Percentiles rank a stretch among this genome's conserved stretches.
These are phyloP conservation scores for Roridomyces roridus DNA, from an alignment of 768 basidiomycete species.

Conservation along the genomic window DNA sequence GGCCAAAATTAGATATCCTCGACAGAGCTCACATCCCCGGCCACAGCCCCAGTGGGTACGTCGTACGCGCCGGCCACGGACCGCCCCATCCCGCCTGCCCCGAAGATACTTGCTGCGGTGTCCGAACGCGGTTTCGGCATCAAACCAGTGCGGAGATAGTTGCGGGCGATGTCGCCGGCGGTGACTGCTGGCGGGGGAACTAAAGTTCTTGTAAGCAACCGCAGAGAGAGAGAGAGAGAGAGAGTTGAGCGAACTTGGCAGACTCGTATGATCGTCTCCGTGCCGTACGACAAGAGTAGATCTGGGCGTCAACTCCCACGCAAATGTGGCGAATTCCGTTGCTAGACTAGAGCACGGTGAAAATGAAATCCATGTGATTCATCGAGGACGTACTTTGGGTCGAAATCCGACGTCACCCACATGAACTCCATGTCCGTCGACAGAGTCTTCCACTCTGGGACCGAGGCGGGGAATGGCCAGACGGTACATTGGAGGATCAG, in stretches of 20 bases:
- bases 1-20: no score
- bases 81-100: background rate
- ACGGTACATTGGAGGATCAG: background rate
- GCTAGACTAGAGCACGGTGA: background rate
- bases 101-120: background rate
- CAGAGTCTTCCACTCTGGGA: background rate
- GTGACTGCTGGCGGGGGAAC: background rate
- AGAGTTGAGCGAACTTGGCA: no score
- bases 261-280: constrained; percentile 27
- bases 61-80: background rate
- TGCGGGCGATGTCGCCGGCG: background rate
- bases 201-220: no score
- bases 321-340: constrained; percentile 15
- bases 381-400: constrained; percentile 12
- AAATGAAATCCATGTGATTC: no score
- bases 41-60: background rate
- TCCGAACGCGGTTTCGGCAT: background rate
- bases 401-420: constrained; percentile 21
- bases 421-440: background rate
- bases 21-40: background rate
- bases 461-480: constrained; percentile 8
- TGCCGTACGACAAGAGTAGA: constrained; percentile 14
- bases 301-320: constrained; percentile 12
- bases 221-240: no score
- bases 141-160: background rate